Evolutionary conservation across 2,329 filamentous ascomycete genomes (phyloP), one percentile per base, ranked within the genome.

Genomic region (Stagonosporopsis rhizophila): DNA sequence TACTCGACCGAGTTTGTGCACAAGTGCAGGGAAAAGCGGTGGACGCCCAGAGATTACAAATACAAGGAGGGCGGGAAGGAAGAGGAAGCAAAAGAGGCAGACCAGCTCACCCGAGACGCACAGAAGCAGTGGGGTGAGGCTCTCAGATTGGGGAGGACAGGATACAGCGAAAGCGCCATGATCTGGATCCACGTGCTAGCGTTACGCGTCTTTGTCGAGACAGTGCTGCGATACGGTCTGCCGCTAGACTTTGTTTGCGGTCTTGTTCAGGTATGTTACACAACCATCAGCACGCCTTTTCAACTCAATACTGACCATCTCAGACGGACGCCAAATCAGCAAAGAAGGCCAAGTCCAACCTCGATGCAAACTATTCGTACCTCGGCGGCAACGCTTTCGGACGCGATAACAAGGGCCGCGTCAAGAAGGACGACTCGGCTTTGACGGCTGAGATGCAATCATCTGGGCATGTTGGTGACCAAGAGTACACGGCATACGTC

Each of bases 81-180:
- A 74, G 90, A 93, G 72, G 95, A 99, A 78, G 86, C 89, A 72
- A 88, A 87, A 68, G 94, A 99, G 80, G 83, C 96, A 27, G 90
- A 94, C 66, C 87, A 89, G 57, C 86, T 96, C 44, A 85, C 86
- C 55, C 89, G 87, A 64, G 92, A 98, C 73, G 93, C 96, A 80
- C 86, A 89, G 77, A 96, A 95, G 79, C 83, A 96, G 2, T 96
- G 92, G 87, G 92, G 92, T 11, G 94, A 99, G 79, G 92, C 93
- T 3, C 77, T 99, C 71, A 85, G 92, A 63, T 83, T 97, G 68
- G 91, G 89, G 14, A 84, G 93, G 60, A 96, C 92, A n/a, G 92
- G 92, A 15, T 99, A 95, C 87, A 94, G 92, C 72, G 95, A 99
- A 79, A 89, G 89, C 60, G 92, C 96, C 64, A 96, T 96, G 91